Evolutionary conservation across 2,329 filamentous ascomycete genomes (phyloP).

Genomic region (Epichloe hybrida): DNA sequence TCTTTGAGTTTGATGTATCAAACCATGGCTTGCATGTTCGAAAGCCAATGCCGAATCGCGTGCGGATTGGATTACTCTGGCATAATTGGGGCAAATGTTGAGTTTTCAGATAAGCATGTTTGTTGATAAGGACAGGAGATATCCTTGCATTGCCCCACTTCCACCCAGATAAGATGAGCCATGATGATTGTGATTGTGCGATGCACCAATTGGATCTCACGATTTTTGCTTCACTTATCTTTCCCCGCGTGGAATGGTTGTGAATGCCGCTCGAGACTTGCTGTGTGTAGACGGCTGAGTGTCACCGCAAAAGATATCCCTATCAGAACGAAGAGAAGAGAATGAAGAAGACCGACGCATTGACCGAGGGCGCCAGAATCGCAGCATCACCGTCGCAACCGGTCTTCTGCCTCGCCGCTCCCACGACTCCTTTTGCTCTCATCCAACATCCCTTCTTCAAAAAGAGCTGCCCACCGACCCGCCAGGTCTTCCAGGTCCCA

Average conservation of each 20-base stretch:
- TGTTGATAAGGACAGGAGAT: not conserved
- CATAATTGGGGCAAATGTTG: not conserved
- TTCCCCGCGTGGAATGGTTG: not conserved
- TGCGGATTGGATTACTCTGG: not conserved
- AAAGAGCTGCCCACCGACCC: conserved; percentile 21
- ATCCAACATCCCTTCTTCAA: conserved; percentile 21
- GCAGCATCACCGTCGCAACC: not conserved
- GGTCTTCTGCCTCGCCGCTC: not conserved
- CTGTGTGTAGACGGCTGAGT: no score
- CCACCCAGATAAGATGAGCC: not conserved
- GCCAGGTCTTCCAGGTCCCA: conserved; percentile 19
- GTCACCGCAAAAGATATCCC: no score
- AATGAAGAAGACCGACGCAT: no score
- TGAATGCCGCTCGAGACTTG: no score
- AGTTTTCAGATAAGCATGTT: not conserved
- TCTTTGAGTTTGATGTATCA: not conserved
- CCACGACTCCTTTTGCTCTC: conserved; percentile 12
- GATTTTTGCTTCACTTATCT: not conserved
- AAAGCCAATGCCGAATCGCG: no score
- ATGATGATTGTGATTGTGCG: not conserved
- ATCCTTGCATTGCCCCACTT: not conserved
- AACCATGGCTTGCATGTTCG: not conserved
- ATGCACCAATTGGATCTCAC: not conserved
- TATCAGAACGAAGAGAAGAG: no score
- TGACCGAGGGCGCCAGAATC: not conserved